A percentile compares a stretch with the other conserved stretches of the same genome.
Conservation (phyloP, 2,329 filamentous ascomycete genomes). For the Xylaria sp. region DNA sequence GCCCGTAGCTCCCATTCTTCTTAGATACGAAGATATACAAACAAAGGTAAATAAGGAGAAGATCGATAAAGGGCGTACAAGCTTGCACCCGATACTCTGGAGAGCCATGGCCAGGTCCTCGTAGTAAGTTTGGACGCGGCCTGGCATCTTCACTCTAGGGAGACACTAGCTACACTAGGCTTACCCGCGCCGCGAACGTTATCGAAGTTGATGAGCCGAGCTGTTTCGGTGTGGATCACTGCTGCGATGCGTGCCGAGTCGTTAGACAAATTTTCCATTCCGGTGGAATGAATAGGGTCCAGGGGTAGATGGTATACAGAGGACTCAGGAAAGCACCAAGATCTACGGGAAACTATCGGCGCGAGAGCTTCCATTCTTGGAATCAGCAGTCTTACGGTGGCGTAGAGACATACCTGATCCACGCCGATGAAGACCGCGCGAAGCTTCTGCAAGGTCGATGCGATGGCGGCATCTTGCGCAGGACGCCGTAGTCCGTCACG, state of each 20-base stretch:
- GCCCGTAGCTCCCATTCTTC: too few species aligned
- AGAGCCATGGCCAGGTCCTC: too few species aligned
- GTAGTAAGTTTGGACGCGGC: neutral
- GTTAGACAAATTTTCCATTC: neutral
- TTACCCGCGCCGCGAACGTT: neutral
- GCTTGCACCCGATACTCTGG: too few species aligned
- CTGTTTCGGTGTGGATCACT: neutral
- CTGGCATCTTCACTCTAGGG: neutral
- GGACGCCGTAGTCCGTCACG: neutral
- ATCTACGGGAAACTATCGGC: neutral
- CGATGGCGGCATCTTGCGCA: neutral
- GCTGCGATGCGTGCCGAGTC: neutral
- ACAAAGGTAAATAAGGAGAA: too few species aligned
- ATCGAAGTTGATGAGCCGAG: neutral
- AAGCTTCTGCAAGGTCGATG: neutral
- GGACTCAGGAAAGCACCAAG: neutral
- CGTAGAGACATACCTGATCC: neutral
- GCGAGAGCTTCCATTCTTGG: neutral
- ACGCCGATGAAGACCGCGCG: neutral
- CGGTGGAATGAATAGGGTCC: neutral
- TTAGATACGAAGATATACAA: too few species aligned
- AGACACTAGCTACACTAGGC: neutral
- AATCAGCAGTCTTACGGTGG: neutral
- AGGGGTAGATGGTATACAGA: neutral
- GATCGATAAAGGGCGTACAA: too few species aligned